Percentiles rank a stretch among this genome's conserved stretches.
Evolutionary conservation across 495 filamentous ascomycete genomes (phyloP).

Genomic region (Penicillium bovifimosum): DNA sequence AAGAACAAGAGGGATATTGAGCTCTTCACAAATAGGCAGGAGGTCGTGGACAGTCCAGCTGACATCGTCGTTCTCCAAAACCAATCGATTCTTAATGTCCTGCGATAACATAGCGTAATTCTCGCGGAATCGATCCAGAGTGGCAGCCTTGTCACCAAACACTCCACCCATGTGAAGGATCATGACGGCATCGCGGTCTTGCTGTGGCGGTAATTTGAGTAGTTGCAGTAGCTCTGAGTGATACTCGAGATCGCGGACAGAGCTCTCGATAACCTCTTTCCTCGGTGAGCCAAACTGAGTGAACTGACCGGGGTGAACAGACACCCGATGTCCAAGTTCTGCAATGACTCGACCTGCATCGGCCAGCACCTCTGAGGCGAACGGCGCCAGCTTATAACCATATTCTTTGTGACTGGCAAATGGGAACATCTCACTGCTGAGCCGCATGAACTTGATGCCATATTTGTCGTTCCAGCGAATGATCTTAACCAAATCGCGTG

Average conservation of each 20-base stretch:
- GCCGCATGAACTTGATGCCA: conserved; percentile 84
- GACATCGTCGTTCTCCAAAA: conserved; percentile 94
- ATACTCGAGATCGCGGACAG: conserved; percentile 80
- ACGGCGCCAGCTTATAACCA: conserved; percentile 81
- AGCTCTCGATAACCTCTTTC: conserved; percentile 64
- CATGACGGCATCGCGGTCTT: conserved; percentile 86
- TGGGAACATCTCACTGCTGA: conserved; percentile 95
- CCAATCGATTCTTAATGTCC: conserved; percentile 71
- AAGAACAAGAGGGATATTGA: conserved; percentile 87
- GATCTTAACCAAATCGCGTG: conserved; percentile 77
- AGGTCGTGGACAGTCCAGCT: conserved; percentile 87
- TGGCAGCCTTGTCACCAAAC: conserved; percentile 82
- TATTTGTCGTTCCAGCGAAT: conserved; percentile 91
- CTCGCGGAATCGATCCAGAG: conserved; percentile 71
- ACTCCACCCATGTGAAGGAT: conserved; percentile 91
- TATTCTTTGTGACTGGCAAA: conserved; percentile 86
- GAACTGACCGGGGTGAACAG: conserved; percentile 89
- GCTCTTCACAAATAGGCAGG: conserved; percentile 83
- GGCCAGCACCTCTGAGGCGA: conserved; percentile 72
- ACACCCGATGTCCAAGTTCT: conserved; percentile 78
- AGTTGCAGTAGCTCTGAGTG: conserved; percentile 81
- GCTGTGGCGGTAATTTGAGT: conserved; percentile 71
- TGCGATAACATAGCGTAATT: conserved; percentile 65
- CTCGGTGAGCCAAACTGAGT: conserved; percentile 84
- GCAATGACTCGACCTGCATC: conserved; percentile 74